Evolutionary conservation across 148 eudicot species (phyloP).

Genomic region (Polygonum maritimum): DNA sequence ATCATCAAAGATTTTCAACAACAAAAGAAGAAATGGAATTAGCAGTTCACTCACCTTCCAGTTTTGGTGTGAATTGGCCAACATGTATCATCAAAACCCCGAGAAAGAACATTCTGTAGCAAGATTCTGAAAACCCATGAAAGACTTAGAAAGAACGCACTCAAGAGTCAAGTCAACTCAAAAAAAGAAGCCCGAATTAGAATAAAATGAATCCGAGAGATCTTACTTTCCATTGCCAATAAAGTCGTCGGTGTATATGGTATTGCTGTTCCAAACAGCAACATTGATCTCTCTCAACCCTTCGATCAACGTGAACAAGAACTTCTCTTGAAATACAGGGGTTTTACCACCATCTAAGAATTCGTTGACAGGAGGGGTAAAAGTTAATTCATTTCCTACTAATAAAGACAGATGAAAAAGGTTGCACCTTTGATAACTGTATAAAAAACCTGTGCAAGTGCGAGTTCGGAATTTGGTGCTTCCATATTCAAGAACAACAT

Average conservation of each 20-base stretch:
- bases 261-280: constrained; percentile 85
- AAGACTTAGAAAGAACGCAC: constrained; percentile 10
- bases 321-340: constrained; percentile 91
- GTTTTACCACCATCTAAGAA: constrained; percentile 75
- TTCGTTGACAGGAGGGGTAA: not conserved
- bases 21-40: not conserved
- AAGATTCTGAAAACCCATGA: constrained; percentile 35
- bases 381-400: not conserved
- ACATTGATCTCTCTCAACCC: constrained; percentile 64
- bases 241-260: constrained; percentile 56
- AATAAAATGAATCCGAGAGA: not conserved
- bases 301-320: constrained; percentile 61
- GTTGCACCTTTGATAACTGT: not conserved
- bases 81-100: constrained; percentile 58
- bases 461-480: constrained; percentile 61
- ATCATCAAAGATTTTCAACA: not conserved
- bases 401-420: not conserved
- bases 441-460: constrained; percentile 60
- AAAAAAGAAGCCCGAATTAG: not conserved
- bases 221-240: constrained; percentile 89
- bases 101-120: constrained; percentile 58
- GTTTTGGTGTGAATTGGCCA: constrained; percentile 79
- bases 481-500: constrained; percentile 69
- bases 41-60: constrained; percentile 48
- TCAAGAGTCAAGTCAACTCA: constrained; percentile 7